These are phyloP conservation scores for Trypanosoma vivax DNA, from an alignment of 208 protist genomes.

Conservation along the genomic window DNA sequence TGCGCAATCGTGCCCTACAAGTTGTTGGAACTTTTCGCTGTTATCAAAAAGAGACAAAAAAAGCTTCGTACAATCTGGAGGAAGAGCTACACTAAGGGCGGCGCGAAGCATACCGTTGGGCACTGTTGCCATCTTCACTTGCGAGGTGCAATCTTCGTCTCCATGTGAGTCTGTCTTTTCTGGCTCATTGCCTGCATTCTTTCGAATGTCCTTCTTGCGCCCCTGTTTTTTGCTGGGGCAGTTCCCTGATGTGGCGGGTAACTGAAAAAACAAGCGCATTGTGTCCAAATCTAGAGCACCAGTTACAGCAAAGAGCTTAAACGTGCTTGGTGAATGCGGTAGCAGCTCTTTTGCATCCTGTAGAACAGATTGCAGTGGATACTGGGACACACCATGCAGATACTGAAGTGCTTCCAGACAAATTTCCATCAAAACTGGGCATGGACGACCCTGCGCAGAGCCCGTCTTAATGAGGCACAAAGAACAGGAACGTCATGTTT, in stretches of 20 bases:
- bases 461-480: slow-evolving; percentile 59
- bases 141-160: neutral
- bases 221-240: neutral
- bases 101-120: slow-evolving; percentile 26
- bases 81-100: slow-evolving; percentile 37
- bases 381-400: slow-evolving; percentile 37
- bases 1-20: slow-evolving; percentile 40
- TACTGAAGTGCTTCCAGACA: slow-evolving; percentile 29
- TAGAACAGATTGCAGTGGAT: slow-evolving; percentile 48
- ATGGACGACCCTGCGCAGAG: slow-evolving; percentile 28
- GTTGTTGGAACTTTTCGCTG: slow-evolving; percentile 35
- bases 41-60: slow-evolving; percentile 52
- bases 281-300: slow-evolving; percentile 31
- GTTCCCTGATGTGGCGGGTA: slow-evolving; percentile 11
- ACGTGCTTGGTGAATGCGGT: slow-evolving; percentile 27
- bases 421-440: slow-evolving; percentile 33
- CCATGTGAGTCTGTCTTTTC: slow-evolving; percentile 4
- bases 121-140: slow-evolving; percentile 3
- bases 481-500: slow-evolving; percentile 68
- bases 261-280: slow-evolving; percentile 40
- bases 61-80: slow-evolving; percentile 36
- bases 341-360: slow-evolving; percentile 31
- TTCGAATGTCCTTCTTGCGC: neutral
- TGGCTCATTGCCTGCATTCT: neutral
- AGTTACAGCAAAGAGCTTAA: slow-evolving; percentile 33